Percentiles rank a stretch among this genome's conserved stretches.
Conservation (phyloP, 2,329 filamentous ascomycete genomes). For the Acrocalymma vagum region DNA sequence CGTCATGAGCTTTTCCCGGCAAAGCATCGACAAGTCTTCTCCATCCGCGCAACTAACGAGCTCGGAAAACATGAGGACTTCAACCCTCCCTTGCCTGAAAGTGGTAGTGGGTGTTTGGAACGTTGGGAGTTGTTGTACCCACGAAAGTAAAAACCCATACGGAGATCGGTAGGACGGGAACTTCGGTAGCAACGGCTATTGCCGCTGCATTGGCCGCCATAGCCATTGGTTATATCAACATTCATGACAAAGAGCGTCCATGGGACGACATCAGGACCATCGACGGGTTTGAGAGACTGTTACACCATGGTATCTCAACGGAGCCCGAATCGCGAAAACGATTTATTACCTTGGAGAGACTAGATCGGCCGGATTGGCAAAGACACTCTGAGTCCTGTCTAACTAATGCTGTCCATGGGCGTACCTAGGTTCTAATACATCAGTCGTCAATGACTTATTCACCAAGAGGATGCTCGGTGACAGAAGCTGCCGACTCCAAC, state of each 20-base stretch:
- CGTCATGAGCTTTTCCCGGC: conserved; percentile 2
- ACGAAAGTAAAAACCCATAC: background rate
- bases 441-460: no score
- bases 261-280: conserved; percentile 1
- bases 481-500: no score
- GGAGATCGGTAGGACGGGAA: background rate
- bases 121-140: background rate
- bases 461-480: no score
- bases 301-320: background rate
- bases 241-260: background rate
- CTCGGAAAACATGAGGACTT: background rate
- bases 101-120: background rate
- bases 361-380: no score
- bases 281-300: conserved; percentile 1
- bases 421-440: no score
- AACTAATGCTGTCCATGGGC: no score
- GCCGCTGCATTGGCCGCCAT: conserved; percentile 2
- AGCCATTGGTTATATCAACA: conserved; percentile 1
- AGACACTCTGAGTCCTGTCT: no score
- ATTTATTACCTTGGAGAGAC: conserved; percentile 1
- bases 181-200: conserved; percentile 1
- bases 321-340: background rate
- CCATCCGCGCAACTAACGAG: background rate
- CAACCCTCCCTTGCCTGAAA: background rate
- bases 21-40: background rate